Evolutionary conservation across 768 basidiomycete species (phyloP).

Genomic region (Pleurotus sapidus): DNA sequence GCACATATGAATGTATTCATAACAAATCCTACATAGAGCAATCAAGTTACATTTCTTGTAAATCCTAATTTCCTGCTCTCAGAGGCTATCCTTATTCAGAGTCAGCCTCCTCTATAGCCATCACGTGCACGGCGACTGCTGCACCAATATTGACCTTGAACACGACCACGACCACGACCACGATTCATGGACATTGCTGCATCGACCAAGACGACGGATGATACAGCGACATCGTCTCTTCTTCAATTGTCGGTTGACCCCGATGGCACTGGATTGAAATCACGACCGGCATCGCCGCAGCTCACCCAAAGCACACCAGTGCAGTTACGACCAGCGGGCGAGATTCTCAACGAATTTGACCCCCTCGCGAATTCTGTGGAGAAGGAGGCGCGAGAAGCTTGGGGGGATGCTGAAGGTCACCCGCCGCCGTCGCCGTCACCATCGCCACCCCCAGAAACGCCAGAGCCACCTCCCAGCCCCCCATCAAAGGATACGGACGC

Average conservation of each 20-base stretch:
- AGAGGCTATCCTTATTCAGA: too few species aligned
- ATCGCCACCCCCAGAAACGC: slow-evolving; percentile 19
- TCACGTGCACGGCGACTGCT: too few species aligned
- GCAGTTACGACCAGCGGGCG: slow-evolving; percentile 20
- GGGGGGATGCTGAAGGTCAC: slow-evolving; percentile 61
- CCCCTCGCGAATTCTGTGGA: slow-evolving; percentile 59
- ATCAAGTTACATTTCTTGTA: too few species aligned
- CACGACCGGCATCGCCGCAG: slow-evolving; percentile 8
- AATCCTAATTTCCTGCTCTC: too few species aligned
- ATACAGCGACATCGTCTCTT: neutral
- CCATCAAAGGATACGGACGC: slow-evolving; percentile 31
- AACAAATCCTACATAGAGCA: too few species aligned
- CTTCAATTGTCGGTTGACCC: neutral
- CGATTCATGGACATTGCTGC: neutral
- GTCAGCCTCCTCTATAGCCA: too few species aligned
- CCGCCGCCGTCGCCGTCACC: slow-evolving; percentile 46
- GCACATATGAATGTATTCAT: too few species aligned
- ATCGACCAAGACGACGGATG: neutral
- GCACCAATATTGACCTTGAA: neutral
- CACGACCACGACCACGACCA: neutral
- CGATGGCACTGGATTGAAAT: slow-evolving; percentile 6
- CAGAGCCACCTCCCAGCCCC: slow-evolving; percentile 25
- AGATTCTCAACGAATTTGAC: slow-evolving; percentile 65
- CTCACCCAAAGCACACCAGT: slow-evolving; percentile 8
- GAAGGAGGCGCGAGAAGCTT: slow-evolving; percentile 58